These are phyloP conservation scores for Pleurotus cornucopiae DNA, from an alignment of 768 basidiomycete species.

Conservation along the genomic window DNA sequence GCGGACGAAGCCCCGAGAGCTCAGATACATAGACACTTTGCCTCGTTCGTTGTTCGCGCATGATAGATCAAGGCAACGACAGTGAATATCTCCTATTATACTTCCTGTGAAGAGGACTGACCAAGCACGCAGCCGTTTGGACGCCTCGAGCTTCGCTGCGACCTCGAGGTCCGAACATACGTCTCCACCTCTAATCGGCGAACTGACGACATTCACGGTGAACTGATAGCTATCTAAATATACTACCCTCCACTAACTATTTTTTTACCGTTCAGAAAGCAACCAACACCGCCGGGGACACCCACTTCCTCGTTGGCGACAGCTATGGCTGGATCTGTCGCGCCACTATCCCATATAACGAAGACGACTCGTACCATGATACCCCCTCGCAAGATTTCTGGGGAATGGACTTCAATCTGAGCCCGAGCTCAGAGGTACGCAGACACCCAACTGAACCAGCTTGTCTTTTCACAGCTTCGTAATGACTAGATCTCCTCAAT, in stretches of 20 bases:
- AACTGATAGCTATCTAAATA: conserved; percentile 10
- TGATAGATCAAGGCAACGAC: not conserved
- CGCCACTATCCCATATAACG: conserved; percentile 14
- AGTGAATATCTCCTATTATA: not conserved
- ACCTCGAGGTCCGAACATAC: conserved; percentile 28
- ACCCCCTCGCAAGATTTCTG: conserved; percentile 28
- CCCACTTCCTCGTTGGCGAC: conserved; percentile 46
- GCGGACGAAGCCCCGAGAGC: not conserved
- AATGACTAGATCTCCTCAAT: conserved; percentile 46
- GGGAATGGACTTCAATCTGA: conserved; percentile 39
- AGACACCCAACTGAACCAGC: not conserved
- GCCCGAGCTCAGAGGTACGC: conserved; percentile 31
- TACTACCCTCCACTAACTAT: not conserved
- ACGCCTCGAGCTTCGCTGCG: conserved; percentile 18
- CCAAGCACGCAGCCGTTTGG: not conserved
- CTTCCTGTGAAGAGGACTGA: not conserved
- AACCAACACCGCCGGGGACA: conserved; percentile 23
- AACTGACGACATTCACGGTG: conserved; percentile 46
- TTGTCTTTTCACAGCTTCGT: too few relatives aligned
- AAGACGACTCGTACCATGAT: conserved; percentile 9
- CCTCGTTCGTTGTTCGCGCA: not conserved
- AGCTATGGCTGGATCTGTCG: conserved; percentile 48
- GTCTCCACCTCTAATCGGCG: conserved; percentile 28
- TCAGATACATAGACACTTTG: not conserved
- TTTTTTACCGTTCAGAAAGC: conserved; percentile 21